These are phyloP conservation scores for Saccharomycopsis selenospora DNA, from an alignment of 805 yeast species.

Conservation along the genomic window DNA sequence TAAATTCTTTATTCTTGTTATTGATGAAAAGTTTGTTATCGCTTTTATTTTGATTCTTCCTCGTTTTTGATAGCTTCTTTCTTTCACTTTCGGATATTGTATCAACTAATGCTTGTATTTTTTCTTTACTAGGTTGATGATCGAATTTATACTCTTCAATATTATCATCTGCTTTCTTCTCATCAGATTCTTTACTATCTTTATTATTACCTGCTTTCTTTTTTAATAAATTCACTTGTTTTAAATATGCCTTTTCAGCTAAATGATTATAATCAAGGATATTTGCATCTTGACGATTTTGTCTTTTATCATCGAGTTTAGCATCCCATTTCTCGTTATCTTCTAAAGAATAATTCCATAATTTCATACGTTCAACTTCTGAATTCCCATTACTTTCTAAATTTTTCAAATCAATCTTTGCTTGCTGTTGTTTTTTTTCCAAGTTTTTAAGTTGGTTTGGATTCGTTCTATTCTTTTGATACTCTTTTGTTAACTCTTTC, in stretches of 20 bases:
- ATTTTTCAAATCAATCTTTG: conserved; percentile 8
- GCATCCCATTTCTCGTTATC: conserved; percentile 60
- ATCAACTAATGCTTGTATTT: conserved; percentile 30
- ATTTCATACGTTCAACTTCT: conserved; percentile 36
- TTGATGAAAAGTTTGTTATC: conserved; percentile 42
- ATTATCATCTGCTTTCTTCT: conserved; percentile 18
- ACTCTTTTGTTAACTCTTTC: conserved; percentile 14
- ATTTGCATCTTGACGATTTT: conserved; percentile 30
- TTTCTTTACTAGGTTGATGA: conserved; percentile 33
- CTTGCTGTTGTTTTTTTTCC: conserved; percentile 6
- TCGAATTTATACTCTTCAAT: conserved; percentile 24
- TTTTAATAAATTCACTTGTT: conserved; percentile 44
- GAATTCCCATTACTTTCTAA: neutral
- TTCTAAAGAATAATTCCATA: conserved; percentile 53
- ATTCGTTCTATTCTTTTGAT: conserved; percentile 6
- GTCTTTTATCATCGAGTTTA: conserved; percentile 29
- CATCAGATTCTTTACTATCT: conserved; percentile 25
- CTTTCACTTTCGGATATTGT: conserved; percentile 22
- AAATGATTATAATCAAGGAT: conserved; percentile 45
- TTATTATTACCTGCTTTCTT: conserved; percentile 19
- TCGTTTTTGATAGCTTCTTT: conserved; percentile 33
- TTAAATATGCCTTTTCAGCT: conserved; percentile 55
- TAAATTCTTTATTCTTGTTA: conserved; percentile 68
- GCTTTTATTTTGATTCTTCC: conserved; percentile 31
- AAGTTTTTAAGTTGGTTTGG: conserved; percentile 1